Evolutionary conservation across 257 asterid species (phyloP).

Genomic region (Schizonepeta tenuifolia): DNA sequence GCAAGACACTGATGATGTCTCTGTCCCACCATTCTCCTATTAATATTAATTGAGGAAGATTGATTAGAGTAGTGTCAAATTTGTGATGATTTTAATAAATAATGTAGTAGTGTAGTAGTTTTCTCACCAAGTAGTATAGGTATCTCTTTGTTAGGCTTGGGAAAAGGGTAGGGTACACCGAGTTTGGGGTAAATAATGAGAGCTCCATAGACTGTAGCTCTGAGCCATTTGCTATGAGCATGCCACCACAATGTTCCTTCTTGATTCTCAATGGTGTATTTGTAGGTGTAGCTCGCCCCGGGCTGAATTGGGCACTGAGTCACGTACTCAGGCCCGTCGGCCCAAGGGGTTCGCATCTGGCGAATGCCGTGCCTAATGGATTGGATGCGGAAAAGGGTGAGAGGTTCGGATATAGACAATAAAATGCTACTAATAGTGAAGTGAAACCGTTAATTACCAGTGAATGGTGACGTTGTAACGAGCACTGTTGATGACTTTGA

Average conservation of each 20-base stretch:
- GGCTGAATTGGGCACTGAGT: constrained; percentile 78
- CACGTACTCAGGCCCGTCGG: constrained; percentile 69
- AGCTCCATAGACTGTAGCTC: constrained; percentile 71
- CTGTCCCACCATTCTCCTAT: constrained; percentile 83
- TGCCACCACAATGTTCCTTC: constrained; percentile 84
- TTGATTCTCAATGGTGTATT: constrained; percentile 56
- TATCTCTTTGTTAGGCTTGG: constrained; percentile 45
- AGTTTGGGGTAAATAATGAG: constrained; percentile 53
- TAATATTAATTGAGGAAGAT: constrained; percentile 20
- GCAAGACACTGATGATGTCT: constrained; percentile 54
- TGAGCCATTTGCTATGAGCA: constrained; percentile 64
- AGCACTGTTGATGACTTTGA: constrained; percentile 60
- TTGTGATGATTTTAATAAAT: neutral
- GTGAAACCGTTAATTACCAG: constrained; percentile 45
- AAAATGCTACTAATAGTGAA: neutral
- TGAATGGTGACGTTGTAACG: constrained; percentile 68
- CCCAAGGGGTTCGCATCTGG: constrained; percentile 69
- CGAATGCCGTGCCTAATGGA: constrained; percentile 62
- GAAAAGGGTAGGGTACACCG: constrained; percentile 54
- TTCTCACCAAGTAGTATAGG: constrained; percentile 60
- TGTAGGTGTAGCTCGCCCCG: constrained; percentile 59
- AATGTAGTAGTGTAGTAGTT: neutral
- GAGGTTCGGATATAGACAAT: neutral
- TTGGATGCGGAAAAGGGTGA: too few species aligned
- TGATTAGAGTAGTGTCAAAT: neutral